phyloP scores from a whole-genome alignment of 2,329 filamentous ascomycete genomes.

The Sporothrix dimorphospora region DNA sequence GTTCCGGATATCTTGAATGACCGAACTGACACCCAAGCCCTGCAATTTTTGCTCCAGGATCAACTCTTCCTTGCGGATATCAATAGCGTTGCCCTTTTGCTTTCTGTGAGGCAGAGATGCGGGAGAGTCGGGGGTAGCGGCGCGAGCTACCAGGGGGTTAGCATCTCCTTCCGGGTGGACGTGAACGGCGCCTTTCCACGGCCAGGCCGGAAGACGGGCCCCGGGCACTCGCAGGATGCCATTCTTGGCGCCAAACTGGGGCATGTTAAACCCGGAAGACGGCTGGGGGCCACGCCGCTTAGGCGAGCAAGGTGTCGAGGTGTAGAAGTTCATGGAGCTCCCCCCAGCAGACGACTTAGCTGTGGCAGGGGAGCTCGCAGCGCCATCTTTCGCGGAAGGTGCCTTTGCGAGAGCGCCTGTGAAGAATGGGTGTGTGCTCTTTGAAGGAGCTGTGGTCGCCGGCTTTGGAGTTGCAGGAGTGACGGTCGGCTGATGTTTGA shows the following conservation, averaged over 20 bases:
- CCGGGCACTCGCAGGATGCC: conserved; percentile 64
- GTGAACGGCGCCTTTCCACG: conserved; percentile 65
- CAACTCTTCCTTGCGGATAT: conserved; percentile 48
- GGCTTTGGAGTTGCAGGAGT: conserved; percentile 15
- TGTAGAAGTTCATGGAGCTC: conserved; percentile 47
- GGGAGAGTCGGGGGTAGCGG: background rate
- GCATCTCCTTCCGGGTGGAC: conserved; percentile 42
- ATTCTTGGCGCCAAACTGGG: conserved; percentile 51
- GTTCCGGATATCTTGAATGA: conserved; percentile 42
- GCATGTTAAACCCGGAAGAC: conserved; percentile 39
- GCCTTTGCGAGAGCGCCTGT: conserved; percentile 53
- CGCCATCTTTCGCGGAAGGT: conserved; percentile 23
- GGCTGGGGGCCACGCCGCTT: conserved; percentile 43
- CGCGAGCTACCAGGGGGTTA: too few species aligned
- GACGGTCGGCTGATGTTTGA: background rate
- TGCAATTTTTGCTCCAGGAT: conserved; percentile 44
- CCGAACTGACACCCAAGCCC: conserved; percentile 47
- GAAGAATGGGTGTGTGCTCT: conserved; percentile 66
- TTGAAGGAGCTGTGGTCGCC: conserved; percentile 22
- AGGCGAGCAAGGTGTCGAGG: conserved; percentile 58
- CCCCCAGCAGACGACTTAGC: conserved; percentile 32
- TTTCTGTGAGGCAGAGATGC: conserved; percentile 45
- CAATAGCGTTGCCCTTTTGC: conserved; percentile 53
- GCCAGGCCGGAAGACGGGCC: conserved; percentile 70
- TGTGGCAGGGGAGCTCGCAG: conserved; percentile 35